Evolutionary conservation across 2,329 filamentous ascomycete genomes (phyloP).

Genomic region (Myriosclerotinia scirpicola): DNA sequence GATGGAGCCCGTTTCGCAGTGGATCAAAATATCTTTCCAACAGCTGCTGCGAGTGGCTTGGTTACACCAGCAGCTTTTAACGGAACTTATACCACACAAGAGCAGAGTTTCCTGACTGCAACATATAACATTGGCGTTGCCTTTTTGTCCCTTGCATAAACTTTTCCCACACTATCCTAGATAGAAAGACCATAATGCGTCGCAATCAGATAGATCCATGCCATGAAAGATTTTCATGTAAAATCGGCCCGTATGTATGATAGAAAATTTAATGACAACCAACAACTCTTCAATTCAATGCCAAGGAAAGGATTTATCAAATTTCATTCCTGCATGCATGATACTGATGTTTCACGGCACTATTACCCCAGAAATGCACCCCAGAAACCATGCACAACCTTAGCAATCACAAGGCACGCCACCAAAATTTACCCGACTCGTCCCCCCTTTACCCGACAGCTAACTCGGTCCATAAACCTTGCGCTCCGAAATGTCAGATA

Average conservation of each 20-base stretch:
- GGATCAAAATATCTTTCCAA: constrained; percentile 5
- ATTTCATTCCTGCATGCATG: constrained; percentile 12
- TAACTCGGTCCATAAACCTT: background rate
- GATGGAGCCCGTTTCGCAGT: background rate
- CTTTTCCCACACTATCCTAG: background rate
- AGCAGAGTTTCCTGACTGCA: background rate
- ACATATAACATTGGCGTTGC: background rate
- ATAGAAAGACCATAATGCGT: background rate
- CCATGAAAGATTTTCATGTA: background rate
- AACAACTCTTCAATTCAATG: background rate
- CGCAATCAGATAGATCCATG: background rate
- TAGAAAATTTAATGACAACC: background rate
- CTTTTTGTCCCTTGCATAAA: constrained; percentile 6
- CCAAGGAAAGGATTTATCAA: background rate
- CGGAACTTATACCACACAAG: constrained; percentile 4
- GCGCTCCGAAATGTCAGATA: too few species aligned
- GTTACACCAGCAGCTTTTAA: constrained; percentile 7
- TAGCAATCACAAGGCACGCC: constrained; percentile 13
- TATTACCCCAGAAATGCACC: constrained; percentile 10
- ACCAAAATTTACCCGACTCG: constrained; percentile 8
- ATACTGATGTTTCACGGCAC: background rate
- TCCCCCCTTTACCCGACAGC: constrained; percentile 11
- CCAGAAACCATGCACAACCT: background rate
- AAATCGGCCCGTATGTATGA: constrained; percentile 13
- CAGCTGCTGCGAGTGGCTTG: background rate